phyloP scores from a whole-genome alignment of 2,329 filamentous ascomycete species.

The Aureobasidium namibiae region DNA sequence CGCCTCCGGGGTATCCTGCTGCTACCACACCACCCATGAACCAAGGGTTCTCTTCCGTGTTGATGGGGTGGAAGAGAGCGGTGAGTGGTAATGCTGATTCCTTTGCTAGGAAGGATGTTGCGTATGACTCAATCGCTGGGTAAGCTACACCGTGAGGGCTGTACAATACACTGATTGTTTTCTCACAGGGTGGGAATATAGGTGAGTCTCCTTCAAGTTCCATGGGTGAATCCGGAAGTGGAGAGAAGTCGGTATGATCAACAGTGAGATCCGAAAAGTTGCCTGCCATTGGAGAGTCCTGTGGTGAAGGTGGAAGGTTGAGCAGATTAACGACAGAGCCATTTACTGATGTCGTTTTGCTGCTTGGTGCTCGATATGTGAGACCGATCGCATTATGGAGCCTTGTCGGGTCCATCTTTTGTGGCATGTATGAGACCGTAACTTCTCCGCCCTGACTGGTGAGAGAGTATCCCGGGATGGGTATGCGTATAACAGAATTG shows the following conservation, averaged over 20 bases:
- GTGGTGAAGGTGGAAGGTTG: constrained; percentile 23
- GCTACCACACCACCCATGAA: constrained; percentile 54
- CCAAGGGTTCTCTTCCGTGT: constrained; percentile 51
- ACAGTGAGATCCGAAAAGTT: not conserved
- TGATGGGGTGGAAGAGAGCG: constrained; percentile 57
- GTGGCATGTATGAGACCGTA: constrained; percentile 59
- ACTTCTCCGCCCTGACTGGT: constrained; percentile 55
- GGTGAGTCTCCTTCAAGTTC: constrained; percentile 18
- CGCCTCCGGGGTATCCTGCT: constrained; percentile 48
- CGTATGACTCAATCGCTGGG: constrained; percentile 46
- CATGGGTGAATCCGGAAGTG: constrained; percentile 15
- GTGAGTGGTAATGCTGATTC: constrained; percentile 52
- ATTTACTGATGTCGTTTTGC: constrained; percentile 26
- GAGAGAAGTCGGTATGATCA: not conserved
- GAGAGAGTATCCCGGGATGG: constrained; percentile 45
- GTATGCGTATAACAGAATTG: constrained; percentile 39
- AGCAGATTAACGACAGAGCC: constrained; percentile 31
- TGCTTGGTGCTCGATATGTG: constrained; percentile 56
- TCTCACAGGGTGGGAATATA: constrained; percentile 28
- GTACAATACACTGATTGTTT: constrained; percentile 54
- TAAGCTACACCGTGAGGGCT: constrained; percentile 56
- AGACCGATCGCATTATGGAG: constrained; percentile 62
- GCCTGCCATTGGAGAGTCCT: constrained; percentile 11
- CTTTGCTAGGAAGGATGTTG: constrained; percentile 47
- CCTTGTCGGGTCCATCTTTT: constrained; percentile 52